These are phyloP conservation scores for Xylaria sp. DNA, from an alignment of 2,329 filamentous ascomycete species.

Conservation along the genomic window DNA sequence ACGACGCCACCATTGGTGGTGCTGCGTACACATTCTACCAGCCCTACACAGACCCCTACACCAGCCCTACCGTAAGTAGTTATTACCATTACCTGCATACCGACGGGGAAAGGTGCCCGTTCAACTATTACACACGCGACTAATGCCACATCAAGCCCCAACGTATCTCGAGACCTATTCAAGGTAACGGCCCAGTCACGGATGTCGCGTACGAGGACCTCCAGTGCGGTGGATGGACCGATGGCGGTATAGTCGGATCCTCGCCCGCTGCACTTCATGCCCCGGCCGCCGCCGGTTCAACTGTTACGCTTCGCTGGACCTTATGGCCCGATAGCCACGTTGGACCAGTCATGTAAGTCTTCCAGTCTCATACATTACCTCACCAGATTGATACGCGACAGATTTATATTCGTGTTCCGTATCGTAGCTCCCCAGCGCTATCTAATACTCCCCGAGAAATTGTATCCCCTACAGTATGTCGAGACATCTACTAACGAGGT, in stretches of 20 bases:
- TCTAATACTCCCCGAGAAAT: neutral
- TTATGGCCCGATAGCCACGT: slow-evolving; percentile 62
- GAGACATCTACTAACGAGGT: neutral
- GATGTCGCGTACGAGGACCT: slow-evolving; percentile 64
- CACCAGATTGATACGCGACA: neutral
- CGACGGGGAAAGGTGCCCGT: neutral
- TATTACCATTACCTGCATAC: neutral
- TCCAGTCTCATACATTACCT: neutral
- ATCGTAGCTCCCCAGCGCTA: neutral
- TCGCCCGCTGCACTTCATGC: slow-evolving; percentile 66
- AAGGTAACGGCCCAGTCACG: slow-evolving; percentile 68
- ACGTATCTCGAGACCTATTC: slow-evolving; percentile 67
- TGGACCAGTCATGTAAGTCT: slow-evolving; percentile 59
- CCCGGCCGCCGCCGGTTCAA: slow-evolving; percentile 63
- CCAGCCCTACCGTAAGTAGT: slow-evolving; percentile 38
- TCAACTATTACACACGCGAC: neutral
- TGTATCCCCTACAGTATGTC: neutral
- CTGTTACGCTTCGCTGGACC: slow-evolving; percentile 67
- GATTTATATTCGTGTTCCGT: neutral
- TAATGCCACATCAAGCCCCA: slow-evolving; percentile 53
- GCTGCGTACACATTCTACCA: slow-evolving; percentile 54
- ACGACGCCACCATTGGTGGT: slow-evolving; percentile 58
- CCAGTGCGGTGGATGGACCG: slow-evolving; percentile 66
- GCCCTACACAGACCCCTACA: slow-evolving; percentile 40
- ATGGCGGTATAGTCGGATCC: slow-evolving; percentile 60